Conservation (phyloP, 805 yeast species). For the Metschnikowia henanensis region DNA sequence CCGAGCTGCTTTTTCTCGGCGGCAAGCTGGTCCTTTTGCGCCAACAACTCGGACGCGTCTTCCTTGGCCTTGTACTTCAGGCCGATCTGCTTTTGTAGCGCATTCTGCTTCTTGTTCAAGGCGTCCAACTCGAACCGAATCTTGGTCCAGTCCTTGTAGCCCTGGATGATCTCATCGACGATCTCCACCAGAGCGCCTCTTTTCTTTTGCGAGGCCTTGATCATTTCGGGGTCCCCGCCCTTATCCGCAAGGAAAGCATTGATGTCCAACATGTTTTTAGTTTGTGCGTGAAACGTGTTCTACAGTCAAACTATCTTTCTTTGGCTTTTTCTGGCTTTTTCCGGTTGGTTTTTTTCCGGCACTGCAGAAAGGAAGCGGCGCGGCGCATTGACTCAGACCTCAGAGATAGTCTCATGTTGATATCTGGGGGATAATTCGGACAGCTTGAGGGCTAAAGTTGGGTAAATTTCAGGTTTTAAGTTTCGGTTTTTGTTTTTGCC, state of each 20-base stretch:
- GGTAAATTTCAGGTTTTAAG: too few species aligned
- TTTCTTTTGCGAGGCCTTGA: slow-evolving; percentile 86
- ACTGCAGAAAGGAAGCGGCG: not conserved
- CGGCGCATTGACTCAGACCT: not conserved
- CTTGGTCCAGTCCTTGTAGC: slow-evolving; percentile 91
- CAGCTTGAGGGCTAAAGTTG: too few species aligned
- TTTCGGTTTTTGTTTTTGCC: too few species aligned
- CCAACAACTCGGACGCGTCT: slow-evolving; percentile 83
- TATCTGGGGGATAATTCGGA: too few species aligned
- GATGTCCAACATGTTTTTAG: slow-evolving; percentile 77
- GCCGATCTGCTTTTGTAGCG: slow-evolving; percentile 91
- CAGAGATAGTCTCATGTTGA: too few species aligned
- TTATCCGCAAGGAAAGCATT: slow-evolving; percentile 90
- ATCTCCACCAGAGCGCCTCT: slow-evolving; percentile 94
- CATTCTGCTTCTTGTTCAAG: slow-evolving; percentile 83
- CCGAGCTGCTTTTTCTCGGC: slow-evolving; percentile 66
- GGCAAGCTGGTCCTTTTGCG: slow-evolving; percentile 74
- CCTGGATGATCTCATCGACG: slow-evolving; percentile 92
- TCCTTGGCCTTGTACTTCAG: slow-evolving; percentile 91
- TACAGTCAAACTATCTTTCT: not conserved
- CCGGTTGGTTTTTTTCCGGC: too few species aligned
- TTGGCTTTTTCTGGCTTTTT: not conserved
- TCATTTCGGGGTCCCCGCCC: slow-evolving; percentile 93
- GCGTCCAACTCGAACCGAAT: slow-evolving; percentile 82
- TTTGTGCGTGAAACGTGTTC: not conserved